These are phyloP conservation scores for Penicillium sp. DNA, from an alignment of 2,329 filamentous ascomycete species.

Conservation along the genomic window DNA sequence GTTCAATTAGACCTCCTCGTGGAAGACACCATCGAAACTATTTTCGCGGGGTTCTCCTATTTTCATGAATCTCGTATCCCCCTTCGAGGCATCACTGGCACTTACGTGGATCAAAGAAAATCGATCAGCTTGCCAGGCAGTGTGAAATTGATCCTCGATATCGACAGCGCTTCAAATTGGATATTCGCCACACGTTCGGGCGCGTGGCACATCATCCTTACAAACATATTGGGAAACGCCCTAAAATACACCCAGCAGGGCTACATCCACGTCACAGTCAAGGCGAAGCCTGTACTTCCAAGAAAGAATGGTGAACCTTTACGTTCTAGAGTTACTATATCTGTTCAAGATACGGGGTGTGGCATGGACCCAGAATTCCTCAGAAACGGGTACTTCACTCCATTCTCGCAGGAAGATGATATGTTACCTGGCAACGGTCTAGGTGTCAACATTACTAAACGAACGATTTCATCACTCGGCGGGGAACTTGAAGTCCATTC, in stretches of 20 bases:
- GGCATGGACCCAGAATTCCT: conserved; percentile 27
- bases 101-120: no score
- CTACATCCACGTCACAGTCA: conserved; percentile 38
- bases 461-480: conserved; percentile 2
- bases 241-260: conserved; percentile 49
- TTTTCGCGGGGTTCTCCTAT: conserved; percentile 13
- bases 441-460: conserved; percentile 13
- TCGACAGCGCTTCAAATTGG: conserved; percentile 5
- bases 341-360: conserved; percentile 29
- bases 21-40: conserved; percentile 12
- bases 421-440: conserved; percentile 19
- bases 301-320: neutral
- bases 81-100: neutral
- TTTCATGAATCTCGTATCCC: neutral
- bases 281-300: no score
- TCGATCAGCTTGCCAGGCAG: neutral
- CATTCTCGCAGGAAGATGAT: conserved; percentile 20
- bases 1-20: conserved; percentile 10
- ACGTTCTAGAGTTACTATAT: conserved; percentile 17
- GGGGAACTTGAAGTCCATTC: conserved; percentile 10
- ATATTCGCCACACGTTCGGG: conserved; percentile 41
- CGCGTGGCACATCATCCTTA: conserved; percentile 47
- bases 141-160: conserved; percentile 10
- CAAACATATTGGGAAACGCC: conserved; percentile 51
- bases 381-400: conserved; percentile 14